phyloP scores from a whole-genome alignment of 306 rosid genomes.

The Astragalus membranaceus region DNA sequence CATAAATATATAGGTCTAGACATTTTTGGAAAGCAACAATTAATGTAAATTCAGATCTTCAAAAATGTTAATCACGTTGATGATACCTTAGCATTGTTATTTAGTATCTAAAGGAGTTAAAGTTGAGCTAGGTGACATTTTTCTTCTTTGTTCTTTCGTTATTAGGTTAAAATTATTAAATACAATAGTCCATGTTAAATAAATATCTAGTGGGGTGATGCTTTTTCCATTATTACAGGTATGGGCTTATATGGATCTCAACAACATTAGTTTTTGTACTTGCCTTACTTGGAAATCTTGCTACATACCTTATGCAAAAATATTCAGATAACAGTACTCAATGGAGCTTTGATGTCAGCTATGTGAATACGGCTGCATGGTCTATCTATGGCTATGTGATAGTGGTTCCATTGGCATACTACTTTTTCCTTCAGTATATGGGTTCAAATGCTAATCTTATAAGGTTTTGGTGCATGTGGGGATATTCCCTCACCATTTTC shows the following conservation, averaged over 20 bases:
- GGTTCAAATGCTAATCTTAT: slow-evolving; percentile 73
- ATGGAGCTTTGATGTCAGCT: slow-evolving; percentile 84
- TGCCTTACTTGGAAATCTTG: slow-evolving; percentile 85
- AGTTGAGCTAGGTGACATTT: not conserved
- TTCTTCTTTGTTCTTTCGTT: not conserved
- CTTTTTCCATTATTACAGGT: slow-evolving; percentile 34
- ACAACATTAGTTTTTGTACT: slow-evolving; percentile 86
- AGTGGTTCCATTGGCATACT: slow-evolving; percentile 79
- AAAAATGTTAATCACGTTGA: not conserved
- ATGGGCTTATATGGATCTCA: slow-evolving; percentile 91
- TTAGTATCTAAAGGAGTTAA: not conserved
- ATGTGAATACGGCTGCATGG: slow-evolving; percentile 67
- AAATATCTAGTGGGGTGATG: slow-evolving; percentile 7
- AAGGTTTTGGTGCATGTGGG: slow-evolving; percentile 96
- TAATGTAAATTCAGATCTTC: not conserved
- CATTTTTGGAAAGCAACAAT: not conserved
- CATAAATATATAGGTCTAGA: not conserved
- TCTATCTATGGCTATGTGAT: slow-evolving; percentile 75
- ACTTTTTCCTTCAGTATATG: slow-evolving; percentile 74
- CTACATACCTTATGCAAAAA: slow-evolving; percentile 75
- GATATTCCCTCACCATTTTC: slow-evolving; percentile 90
- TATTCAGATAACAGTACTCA: slow-evolving; percentile 32
- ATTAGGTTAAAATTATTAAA: not conserved
- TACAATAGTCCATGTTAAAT: not conserved
- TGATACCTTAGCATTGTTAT: not conserved